phyloP scores from a whole-genome alignment of 495 filamentous ascomycete species.

The Xylaria curta region DNA sequence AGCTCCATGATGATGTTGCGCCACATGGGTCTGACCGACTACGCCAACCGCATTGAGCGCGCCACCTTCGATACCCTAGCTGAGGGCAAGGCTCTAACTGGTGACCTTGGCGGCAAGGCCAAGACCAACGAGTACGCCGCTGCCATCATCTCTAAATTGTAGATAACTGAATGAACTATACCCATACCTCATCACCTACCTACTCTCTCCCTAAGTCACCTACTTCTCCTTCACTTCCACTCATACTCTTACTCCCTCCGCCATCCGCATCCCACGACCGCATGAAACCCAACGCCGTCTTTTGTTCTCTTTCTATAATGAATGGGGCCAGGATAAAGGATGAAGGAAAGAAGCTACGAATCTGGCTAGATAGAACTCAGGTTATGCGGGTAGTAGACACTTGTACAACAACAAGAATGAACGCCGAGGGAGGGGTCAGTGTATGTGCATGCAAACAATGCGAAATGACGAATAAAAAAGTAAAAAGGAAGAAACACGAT shows the following conservation, averaged over 20 bases:
- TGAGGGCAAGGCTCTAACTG: conserved; percentile 94
- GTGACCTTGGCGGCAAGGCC: conserved; percentile 91
- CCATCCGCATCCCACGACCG: conserved; percentile 17
- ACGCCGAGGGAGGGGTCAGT: neutral
- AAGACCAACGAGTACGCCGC: conserved; percentile 91
- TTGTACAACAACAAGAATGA: conserved; percentile 3
- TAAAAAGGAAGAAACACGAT: neutral
- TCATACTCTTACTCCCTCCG: neutral
- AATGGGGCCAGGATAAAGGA: neutral
- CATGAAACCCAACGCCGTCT: neutral
- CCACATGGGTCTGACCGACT: conserved; percentile 89
- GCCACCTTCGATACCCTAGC: conserved; percentile 93
- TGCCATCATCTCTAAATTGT: conserved; percentile 88
- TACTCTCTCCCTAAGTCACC: neutral
- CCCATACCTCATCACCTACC: conserved; percentile 3
- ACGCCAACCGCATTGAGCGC: conserved; percentile 88
- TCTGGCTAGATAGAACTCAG: conserved; percentile 6
- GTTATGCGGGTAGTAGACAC: conserved; percentile 7
- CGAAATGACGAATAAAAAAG: conserved; percentile 7
- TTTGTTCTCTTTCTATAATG: conserved; percentile 1
- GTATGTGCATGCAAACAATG: neutral
- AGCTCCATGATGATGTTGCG: conserved; percentile 98
- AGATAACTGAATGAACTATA: conserved; percentile 34
- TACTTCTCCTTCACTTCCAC: neutral
- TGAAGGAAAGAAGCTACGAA: neutral